A percentile compares a stretch with the other conserved stretches of the same genome.
Evolutionary conservation across 2,329 filamentous ascomycete species (phyloP).

Genomic region (Phialemoniopsis sp.): DNA sequence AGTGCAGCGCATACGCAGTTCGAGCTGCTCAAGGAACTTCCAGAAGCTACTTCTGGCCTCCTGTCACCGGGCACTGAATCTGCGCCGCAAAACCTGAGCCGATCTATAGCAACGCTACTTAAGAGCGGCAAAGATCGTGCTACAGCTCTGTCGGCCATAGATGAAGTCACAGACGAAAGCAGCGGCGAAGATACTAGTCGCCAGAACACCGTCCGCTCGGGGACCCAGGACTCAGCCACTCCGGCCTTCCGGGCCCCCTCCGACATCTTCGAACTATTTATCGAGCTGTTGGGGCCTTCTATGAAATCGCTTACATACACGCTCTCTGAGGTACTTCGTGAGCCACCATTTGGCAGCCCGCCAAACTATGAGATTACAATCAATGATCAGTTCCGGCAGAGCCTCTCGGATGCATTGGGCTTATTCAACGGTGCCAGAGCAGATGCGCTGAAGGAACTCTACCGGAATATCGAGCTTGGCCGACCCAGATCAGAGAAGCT

Average conservation of each 20-base stretch:
- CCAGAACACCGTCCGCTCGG: conserved; percentile 4
- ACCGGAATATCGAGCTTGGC: conserved; percentile 72
- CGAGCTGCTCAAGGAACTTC: conserved; percentile 65
- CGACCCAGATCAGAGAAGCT: conserved; percentile 66
- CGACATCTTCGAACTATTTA: conserved; percentile 90
- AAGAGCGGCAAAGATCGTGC: conserved; percentile 40
- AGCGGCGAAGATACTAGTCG: conserved; percentile 34
- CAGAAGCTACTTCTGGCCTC: conserved; percentile 19
- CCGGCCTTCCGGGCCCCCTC: conserved; percentile 56
- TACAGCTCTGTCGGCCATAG: conserved; percentile 53
- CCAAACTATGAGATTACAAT: conserved; percentile 67
- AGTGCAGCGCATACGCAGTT: conserved; percentile 91
- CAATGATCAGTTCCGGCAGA: conserved; percentile 76
- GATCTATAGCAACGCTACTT: conserved; percentile 22
- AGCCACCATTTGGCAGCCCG: conserved; percentile 73
- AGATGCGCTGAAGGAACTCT: conserved; percentile 73
- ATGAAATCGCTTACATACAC: conserved; percentile 97
- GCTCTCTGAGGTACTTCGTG: conserved; percentile 80
- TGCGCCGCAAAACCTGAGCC: conserved; percentile 20
- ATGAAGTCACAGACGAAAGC: conserved; percentile 57
- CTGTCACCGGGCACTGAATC: conserved; percentile 23
- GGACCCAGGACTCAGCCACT: conserved; percentile 3
- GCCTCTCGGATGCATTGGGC: conserved; percentile 73
- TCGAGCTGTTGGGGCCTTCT: conserved; percentile 81
- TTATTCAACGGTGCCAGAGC: conserved; percentile 75